Base-by-base conservation (phyloP, 768 basidiomycete species). In the Crassisporium funariophilum region DNA sequence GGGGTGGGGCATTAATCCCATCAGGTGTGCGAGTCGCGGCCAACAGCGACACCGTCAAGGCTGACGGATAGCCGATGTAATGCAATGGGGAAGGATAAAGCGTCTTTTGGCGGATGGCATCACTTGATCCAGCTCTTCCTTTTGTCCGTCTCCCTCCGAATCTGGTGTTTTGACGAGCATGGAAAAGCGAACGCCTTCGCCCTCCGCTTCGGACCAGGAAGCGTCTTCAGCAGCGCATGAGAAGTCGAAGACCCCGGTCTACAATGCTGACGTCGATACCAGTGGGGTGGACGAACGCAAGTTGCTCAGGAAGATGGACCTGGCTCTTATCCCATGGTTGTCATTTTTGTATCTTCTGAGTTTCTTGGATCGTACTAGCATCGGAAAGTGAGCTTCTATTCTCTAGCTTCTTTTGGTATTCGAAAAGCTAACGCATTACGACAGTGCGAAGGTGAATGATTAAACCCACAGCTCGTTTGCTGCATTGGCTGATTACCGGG, bases 281-380 rank as follows among this genome's bases (percentile, higher is more conserved):
- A 82, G 79, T 49, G 72, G 67, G 8, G 67, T 91, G 38, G 79
- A 91, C 59, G 88, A 88, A 63, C 77, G 77, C 46, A 83, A 80
- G 60, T 61, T 90, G 50, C 59, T 91, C 50, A 71, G 86, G 56
- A 90, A 87, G 66, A 75, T 89, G 37, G 86, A 86, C 63, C 54
- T 73, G 47, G 75, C 76, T n/a, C 73, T 86, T 51, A 73, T 86
- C 27, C 81, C 84, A 8, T 88, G 85, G 86, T 59, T 86, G 31
- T 83, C 86, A 4, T 75, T 93, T 43, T 65, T 92, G 55, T 90
- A 90, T 65, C 70, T 91, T 27, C 70, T 91, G 29, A 84, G 83
- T 54, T 91, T 89, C 72, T 57, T 70, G 35, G 76, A 76, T 58
- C 73, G 76, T 41, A 76, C 74, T 2, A 75, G 74, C 48, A 75